Base-by-base conservation (phyloP, 352 stramenopile genomes). In the Phytophthora pistaciae region DNA sequence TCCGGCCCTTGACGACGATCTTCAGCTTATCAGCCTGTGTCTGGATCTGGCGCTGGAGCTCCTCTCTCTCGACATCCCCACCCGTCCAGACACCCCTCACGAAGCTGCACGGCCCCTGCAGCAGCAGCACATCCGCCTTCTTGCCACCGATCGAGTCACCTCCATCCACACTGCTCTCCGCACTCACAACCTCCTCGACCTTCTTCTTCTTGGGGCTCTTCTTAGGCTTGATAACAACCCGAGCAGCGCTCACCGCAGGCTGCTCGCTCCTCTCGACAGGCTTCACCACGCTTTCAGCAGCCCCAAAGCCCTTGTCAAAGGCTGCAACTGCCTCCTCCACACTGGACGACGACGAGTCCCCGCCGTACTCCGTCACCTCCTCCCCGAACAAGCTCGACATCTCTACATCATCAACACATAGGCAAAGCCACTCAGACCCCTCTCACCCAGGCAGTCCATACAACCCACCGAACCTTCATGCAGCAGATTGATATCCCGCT, bases 321-420 rank as follows among this genome's bases (percentile, higher is more conserved):
- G 33, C 25, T 42, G 49, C 42, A 31, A 54, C 42, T 16, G 40
- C 9, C 13, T 68, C 14, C 38, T 74, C 49, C 21, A 56, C 53
- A 73, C 25, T 52, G 20, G 62, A 58, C 44, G 36, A 44, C n/a
- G 58, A 54, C 5, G n/a, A 44, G 16, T 72, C 64, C 7, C 53
- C 70, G 10, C 70, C 64, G 46, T 85, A 63, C 44, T 87, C 72
- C n/a, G 75, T 68, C 16, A 82, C 68, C 31, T 83, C 68, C 29
- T 83, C 77, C 5, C 83, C 81, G 67, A 91, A 91, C 13, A 91
- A 61, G 1, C 23, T 68, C 18, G 74, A 74, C 77, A 89, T 85
- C 49, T 88, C 83, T 91, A 46, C 53, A 63, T 23, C 40, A n/a
- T n/a, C 16, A 40, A 2, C 7, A 62, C 9, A 25, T 20, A 40